These are phyloP conservation scores for Pestalotiopsis sp. DNA, from an alignment of 2,329 filamentous ascomycete genomes.

Conservation along the genomic window DNA sequence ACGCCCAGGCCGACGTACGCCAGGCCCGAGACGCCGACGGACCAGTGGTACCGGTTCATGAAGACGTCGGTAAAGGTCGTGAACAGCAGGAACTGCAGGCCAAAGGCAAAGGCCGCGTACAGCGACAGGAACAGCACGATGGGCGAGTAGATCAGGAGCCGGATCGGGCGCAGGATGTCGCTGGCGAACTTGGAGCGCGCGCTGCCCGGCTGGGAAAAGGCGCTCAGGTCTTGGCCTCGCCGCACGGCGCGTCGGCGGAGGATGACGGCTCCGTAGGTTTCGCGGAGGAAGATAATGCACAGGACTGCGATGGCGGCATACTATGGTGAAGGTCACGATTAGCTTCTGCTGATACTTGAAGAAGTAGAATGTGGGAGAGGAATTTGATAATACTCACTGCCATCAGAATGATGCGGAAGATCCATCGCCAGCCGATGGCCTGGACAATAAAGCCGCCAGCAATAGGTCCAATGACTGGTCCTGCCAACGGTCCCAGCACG, in stretches of 20 bases:
- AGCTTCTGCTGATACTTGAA: neutral
- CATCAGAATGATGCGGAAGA: constrained; percentile 38
- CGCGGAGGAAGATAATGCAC: constrained; percentile 61
- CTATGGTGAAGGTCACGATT: neutral
- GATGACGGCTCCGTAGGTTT: constrained; percentile 66
- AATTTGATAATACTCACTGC: constrained; percentile 27
- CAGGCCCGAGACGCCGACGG: constrained; percentile 35
- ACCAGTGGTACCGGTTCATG: constrained; percentile 43
- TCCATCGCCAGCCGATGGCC: constrained; percentile 53
- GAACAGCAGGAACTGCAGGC: constrained; percentile 45
- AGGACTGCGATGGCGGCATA: neutral
- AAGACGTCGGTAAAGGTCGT: constrained; percentile 47
- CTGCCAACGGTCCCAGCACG: constrained; percentile 8
- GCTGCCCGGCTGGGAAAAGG: constrained; percentile 35
- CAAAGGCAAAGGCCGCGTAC: constrained; percentile 43
- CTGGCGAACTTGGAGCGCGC: constrained; percentile 34
- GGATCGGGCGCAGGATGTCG: constrained; percentile 42
- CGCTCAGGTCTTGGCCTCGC: constrained; percentile 60
- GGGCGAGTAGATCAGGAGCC: constrained; percentile 41
- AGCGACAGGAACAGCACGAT: constrained; percentile 39
- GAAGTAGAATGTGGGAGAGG: neutral
- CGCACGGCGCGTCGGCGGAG: constrained; percentile 57
- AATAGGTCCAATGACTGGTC: constrained; percentile 47
- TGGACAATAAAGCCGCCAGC: constrained; percentile 38
- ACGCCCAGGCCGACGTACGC: constrained; percentile 41